phyloP scores from a whole-genome alignment of 345 rosid genomes.

The Melastoma malabathricum region DNA sequence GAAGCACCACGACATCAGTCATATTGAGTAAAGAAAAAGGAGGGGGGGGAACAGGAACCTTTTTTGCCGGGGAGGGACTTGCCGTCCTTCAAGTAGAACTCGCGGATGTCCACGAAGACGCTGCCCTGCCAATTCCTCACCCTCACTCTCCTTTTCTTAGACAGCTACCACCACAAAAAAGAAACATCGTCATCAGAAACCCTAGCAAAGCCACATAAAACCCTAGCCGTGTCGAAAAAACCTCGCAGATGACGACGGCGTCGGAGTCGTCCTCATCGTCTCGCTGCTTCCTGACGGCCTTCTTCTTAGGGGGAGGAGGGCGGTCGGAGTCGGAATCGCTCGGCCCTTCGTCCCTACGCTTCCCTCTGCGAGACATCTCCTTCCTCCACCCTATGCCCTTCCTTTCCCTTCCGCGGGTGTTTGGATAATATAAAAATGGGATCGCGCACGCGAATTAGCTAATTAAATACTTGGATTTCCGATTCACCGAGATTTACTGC shows the following conservation, averaged over 20 bases:
- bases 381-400: too few relatives aligned
- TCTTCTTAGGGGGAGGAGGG: conserved; percentile 41
- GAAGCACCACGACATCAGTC: background rate
- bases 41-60: conserved; percentile 24
- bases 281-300: conserved; percentile 25
- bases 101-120: conserved; percentile 79
- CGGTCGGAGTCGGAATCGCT: conserved; percentile 45
- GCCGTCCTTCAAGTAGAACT: conserved; percentile 78
- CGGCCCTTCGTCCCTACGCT: conserved; percentile 48
- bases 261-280: conserved; percentile 43
- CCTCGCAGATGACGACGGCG: conserved; percentile 72
- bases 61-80: conserved; percentile 72
- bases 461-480: too few relatives aligned
- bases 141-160: conserved; percentile 72
- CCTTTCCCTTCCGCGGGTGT: too few relatives aligned
- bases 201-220: background rate
- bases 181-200: background rate
- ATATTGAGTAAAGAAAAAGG: background rate
- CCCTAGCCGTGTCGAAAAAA: background rate
- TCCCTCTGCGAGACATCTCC: conserved; percentile 57
- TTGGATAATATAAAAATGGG: too few relatives aligned
- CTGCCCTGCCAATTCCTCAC: conserved; percentile 80
- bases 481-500: too few relatives aligned
- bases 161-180: conserved; percentile 31
- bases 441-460: too few relatives aligned